These are phyloP conservation scores for Lachnellula arida DNA, from an alignment of 2,329 filamentous ascomycete species.

Conservation along the genomic window DNA sequence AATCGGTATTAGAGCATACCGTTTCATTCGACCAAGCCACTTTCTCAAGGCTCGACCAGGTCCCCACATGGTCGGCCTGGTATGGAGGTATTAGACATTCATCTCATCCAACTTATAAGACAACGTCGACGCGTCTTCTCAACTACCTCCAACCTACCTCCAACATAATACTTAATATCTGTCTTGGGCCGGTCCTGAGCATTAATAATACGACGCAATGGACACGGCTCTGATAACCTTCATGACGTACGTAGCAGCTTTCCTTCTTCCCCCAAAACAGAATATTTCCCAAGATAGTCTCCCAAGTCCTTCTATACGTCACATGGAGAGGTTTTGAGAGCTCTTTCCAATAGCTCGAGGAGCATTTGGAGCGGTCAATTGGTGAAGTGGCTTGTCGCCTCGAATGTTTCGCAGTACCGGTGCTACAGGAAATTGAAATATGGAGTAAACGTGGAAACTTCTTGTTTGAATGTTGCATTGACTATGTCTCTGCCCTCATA, in stretches of 20 bases:
- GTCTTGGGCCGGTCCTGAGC: conserved; percentile 16
- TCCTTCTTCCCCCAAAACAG: conserved; percentile 1
- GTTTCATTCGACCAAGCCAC: background rate
- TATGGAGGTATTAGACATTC: conserved; percentile 13
- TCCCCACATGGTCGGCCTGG: background rate
- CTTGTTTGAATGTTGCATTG: background rate
- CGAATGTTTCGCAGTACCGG: background rate
- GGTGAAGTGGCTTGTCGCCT: background rate
- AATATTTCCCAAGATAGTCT: background rate
- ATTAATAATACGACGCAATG: conserved; percentile 16
- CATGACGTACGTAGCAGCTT: conserved; percentile 52
- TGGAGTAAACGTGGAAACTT: too few species aligned
- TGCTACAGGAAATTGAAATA: too few species aligned
- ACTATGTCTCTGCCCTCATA: background rate
- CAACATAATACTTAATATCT: background rate
- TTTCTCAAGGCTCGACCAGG: background rate
- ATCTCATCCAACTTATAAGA: conserved; percentile 4
- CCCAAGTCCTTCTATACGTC: background rate
- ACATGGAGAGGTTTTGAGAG: background rate
- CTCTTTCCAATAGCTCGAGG: background rate
- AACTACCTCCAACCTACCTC: background rate
- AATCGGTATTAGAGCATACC: background rate
- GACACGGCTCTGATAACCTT: conserved; percentile 64
- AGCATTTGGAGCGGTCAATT: background rate
- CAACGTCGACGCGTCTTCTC: background rate